Percentiles rank a stretch among this genome's conserved stretches.
Evolutionary conservation across 2,329 filamentous ascomycete species (phyloP).

Genomic region (Cladosporium sp.): DNA sequence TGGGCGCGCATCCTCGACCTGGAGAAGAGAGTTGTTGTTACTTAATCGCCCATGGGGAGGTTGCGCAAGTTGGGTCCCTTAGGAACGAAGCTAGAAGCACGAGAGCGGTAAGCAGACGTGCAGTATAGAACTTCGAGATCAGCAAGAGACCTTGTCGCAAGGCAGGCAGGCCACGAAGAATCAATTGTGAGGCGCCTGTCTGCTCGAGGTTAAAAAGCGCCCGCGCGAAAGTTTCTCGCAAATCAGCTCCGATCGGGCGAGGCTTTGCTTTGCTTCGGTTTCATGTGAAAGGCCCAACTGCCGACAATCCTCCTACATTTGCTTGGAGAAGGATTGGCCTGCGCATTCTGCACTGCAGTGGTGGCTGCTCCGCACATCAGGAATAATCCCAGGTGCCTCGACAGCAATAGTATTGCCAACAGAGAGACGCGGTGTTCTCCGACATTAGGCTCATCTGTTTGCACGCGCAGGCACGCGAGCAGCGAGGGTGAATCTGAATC

Average conservation of each 20-base stretch:
- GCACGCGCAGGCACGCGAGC: slow-evolving; percentile 8
- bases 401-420: background rate
- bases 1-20: slow-evolving; percentile 15
- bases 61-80: slow-evolving; percentile 6
- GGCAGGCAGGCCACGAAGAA: slow-evolving; percentile 1
- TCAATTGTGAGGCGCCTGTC: slow-evolving; percentile 1
- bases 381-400: background rate
- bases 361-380: background rate
- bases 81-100: slow-evolving; percentile 8
- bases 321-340: background rate
- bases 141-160: background rate
- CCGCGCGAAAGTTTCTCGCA: slow-evolving; percentile 13
- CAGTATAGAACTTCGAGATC: slow-evolving; percentile 9
- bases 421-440: slow-evolving; percentile 15
- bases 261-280: slow-evolving; percentile 6
- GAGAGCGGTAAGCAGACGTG: slow-evolving; percentile 2
- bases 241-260: slow-evolving; percentile 16
- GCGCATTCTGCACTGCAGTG: background rate
- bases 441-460: slow-evolving; percentile 7
- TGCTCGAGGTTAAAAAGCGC: slow-evolving; percentile 4
- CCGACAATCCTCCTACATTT: background rate
- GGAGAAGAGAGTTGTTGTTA: slow-evolving; percentile 20
- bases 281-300: slow-evolving; percentile 17
- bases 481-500: background rate
- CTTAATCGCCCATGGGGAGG: slow-evolving; percentile 22